Evolutionary conservation across 768 basidiomycete genomes (phyloP), one percentile per base, ranked within the genome.

Genomic region (Tylopilus sp.): DNA sequence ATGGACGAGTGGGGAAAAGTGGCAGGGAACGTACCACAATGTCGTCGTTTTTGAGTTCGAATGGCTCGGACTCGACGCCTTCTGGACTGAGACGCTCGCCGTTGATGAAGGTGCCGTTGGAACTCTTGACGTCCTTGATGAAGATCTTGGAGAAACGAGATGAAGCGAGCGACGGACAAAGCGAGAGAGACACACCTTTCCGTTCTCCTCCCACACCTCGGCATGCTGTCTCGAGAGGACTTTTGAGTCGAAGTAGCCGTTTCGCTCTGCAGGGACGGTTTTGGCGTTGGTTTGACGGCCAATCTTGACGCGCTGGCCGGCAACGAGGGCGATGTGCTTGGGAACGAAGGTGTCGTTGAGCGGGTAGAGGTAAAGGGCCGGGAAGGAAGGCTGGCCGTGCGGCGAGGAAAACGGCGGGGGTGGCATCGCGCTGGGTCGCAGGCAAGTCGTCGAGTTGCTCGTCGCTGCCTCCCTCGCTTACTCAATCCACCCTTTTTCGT

Each of bases 61-160:
- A 94, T 0, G 94, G 92, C 21, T 95, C 90, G 0, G 89, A 92
- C 73, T 98, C 95, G 54, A 89, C 78, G 31, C 91, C 87, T 68
- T 99, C 96, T 4, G 80, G 79, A 57, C 88, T 92, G 44, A 98
- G 84, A 36, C 97, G 81, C 59, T 98, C 93, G 52, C 92, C 87
- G 62, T 99, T 98, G 69, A 99, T 94, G 68, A 98, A 99, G 7
- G 97, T 99, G 2, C 97, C 97, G 59, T 99, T 99, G 1, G 92
- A 94, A 59, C 89, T 92, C 76, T 96, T 96, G 67, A 98, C 93
- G 71, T 98, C 97, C 72, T 93, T 96, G 78, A 99, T 98, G 77
- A 75, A 96, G 71, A 98, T 94, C 93, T 98, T 42, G 29, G 5
- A 52, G 40, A 34, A 52, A 28, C 8, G 41, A 56, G 55, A 29